A percentile compares a stretch with the other conserved stretches of the same genome.
phyloP scores from a whole-genome alignment of 2,329 filamentous ascomycete species.

The Mariannaea sp. region DNA sequence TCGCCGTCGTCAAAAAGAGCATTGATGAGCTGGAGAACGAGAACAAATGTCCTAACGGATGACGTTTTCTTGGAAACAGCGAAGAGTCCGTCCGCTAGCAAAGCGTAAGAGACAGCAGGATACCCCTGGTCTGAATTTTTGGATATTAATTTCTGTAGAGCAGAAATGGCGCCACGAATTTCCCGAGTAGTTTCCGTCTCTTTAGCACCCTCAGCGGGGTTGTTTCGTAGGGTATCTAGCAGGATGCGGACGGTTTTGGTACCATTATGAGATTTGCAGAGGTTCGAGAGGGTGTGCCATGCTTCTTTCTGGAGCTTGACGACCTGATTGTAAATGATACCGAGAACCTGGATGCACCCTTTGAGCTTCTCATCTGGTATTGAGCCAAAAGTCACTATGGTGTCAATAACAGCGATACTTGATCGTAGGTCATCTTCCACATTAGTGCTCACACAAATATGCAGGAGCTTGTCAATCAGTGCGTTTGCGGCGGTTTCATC shows the following conservation, averaged over 20 bases:
- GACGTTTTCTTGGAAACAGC: conserved; percentile 53
- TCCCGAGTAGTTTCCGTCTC: conserved; percentile 60
- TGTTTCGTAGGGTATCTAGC: conserved; percentile 63
- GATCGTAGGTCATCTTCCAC: conserved; percentile 67
- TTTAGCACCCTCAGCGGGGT: conserved; percentile 50
- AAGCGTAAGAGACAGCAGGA: conserved; percentile 61
- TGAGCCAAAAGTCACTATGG: conserved; percentile 72
- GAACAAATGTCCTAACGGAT: conserved; percentile 51
- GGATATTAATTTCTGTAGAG: conserved; percentile 65
- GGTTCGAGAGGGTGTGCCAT: conserved; percentile 72
- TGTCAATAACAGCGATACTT: conserved; percentile 70
- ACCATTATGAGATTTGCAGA: conserved; percentile 75
- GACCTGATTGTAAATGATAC: conserved; percentile 72
- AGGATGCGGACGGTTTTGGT: conserved; percentile 70
- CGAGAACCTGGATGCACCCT: conserved; percentile 71
- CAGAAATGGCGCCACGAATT: conserved; percentile 65
- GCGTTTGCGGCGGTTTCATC: conserved; percentile 64
- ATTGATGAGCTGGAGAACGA: conserved; percentile 59
- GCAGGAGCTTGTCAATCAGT: conserved; percentile 65
- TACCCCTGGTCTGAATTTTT: conserved; percentile 65
- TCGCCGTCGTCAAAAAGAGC: conserved; percentile 59
- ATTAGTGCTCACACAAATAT: conserved; percentile 71
- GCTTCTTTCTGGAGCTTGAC: conserved; percentile 63
- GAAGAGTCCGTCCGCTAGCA: conserved; percentile 62
- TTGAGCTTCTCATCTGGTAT: conserved; percentile 67